phyloP scores from a whole-genome alignment of 2,329 filamentous ascomycete genomes.

The Dactylellina parvicollis region DNA sequence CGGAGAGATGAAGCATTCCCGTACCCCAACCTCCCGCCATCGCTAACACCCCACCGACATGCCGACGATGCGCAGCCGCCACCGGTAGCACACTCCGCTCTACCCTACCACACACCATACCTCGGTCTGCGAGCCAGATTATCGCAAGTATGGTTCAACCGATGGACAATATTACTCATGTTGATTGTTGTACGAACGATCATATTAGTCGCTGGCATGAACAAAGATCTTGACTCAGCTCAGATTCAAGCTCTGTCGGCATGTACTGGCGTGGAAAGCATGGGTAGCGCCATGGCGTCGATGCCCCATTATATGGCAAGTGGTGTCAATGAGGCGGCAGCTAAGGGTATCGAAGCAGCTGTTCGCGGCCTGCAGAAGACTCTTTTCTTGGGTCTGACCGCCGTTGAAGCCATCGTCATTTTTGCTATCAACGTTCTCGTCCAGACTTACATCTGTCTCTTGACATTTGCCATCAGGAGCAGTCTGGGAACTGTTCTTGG shows the following conservation, averaged over 20 bases:
- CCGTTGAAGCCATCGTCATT: constrained; percentile 84
- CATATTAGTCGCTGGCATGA: constrained; percentile 76
- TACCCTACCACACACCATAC: constrained; percentile 81
- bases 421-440: constrained; percentile 94
- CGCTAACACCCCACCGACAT: constrained; percentile 27
- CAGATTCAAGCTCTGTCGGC: constrained; percentile 84
- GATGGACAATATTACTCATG: constrained; percentile 90
- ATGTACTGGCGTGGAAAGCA: constrained; percentile 89
- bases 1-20: constrained; percentile 39
- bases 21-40: constrained; percentile 46
- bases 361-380: constrained; percentile 82
- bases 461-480: constrained; percentile 82
- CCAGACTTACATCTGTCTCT: constrained; percentile 87
- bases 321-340: constrained; percentile 87
- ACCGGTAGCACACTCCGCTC: constrained; percentile 16
- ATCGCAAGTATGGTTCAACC: constrained; percentile 97
- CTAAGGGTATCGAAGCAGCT: constrained; percentile 79
- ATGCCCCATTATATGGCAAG: constrained; percentile 95
- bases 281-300: constrained; percentile 94
- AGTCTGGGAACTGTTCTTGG: constrained; percentile 76
- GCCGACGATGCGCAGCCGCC: constrained; percentile 7
- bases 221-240: constrained; percentile 78
- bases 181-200: constrained; percentile 85
- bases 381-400: constrained; percentile 80
- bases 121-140: constrained; percentile 87